Conservation (phyloP, 805 yeast genomes). For the Jamesozyma spencerorum region DNA sequence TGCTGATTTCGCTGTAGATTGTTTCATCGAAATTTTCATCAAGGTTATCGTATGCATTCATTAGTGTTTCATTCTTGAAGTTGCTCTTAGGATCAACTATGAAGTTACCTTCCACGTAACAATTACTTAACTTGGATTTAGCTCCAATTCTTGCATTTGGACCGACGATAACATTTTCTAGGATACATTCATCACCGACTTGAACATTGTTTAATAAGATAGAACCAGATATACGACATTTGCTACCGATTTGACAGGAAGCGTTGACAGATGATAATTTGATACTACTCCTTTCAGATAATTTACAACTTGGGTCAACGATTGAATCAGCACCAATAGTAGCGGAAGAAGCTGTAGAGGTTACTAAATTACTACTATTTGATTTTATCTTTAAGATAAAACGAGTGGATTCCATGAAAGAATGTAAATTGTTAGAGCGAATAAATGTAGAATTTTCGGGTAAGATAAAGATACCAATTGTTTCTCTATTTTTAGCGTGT, state of each 20-base stretch:
- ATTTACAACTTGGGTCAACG: slow-evolving; percentile 54
- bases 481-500: slow-evolving; percentile 49
- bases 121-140: slow-evolving; percentile 61
- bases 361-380: slow-evolving; percentile 37
- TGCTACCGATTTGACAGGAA: slow-evolving; percentile 68
- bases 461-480: slow-evolving; percentile 59
- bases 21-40: slow-evolving; percentile 7
- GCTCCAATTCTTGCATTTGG: slow-evolving; percentile 49
- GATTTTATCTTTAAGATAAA: slow-evolving; percentile 62
- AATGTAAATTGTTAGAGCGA: slow-evolving; percentile 68
- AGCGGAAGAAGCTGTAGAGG: slow-evolving; percentile 52
- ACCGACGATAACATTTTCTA: slow-evolving; percentile 86
- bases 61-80: slow-evolving; percentile 51
- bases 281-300: slow-evolving; percentile 79
- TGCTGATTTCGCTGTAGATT: slow-evolving; percentile 4
- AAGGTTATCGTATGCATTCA: slow-evolving; percentile 22
- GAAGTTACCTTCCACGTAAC: slow-evolving; percentile 78
- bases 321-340: slow-evolving; percentile 81
- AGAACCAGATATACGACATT: slow-evolving; percentile 83
- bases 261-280: slow-evolving; percentile 77
- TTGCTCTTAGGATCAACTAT: slow-evolving; percentile 47
- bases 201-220: slow-evolving; percentile 61
- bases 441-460: slow-evolving; percentile 65
- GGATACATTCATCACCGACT: slow-evolving; percentile 64
- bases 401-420: slow-evolving; percentile 86